Conservation (phyloP, 345 rosid species). For the Eucalyptus sp. region DNA sequence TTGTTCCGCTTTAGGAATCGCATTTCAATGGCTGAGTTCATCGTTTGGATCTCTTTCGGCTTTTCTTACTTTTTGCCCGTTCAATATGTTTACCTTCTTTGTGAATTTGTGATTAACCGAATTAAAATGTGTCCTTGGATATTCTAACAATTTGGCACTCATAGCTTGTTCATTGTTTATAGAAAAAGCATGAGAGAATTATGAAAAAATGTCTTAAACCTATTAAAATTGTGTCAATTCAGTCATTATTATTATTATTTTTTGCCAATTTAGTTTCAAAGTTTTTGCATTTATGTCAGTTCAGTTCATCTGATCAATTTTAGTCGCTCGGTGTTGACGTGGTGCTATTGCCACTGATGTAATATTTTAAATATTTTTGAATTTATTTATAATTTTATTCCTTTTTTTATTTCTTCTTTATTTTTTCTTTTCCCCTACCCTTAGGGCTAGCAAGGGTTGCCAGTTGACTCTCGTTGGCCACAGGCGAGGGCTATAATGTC, state of each 20-base stretch:
- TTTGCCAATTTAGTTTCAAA: too few species aligned
- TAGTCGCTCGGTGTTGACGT: rapidly evolving
- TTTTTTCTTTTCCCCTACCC: rapidly evolving
- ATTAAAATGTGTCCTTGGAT: not conserved
- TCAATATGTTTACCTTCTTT: not conserved
- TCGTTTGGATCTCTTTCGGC: not conserved
- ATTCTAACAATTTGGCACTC: not conserved
- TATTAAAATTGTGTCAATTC: too few species aligned
- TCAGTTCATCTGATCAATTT: too few species aligned
- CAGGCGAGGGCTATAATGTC: too few species aligned
- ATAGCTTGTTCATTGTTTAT: too few species aligned
- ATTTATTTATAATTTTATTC: too few species aligned
- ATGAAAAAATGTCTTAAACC: rapidly evolving
- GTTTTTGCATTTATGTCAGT: rapidly evolving
- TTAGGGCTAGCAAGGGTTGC: rapidly evolving
- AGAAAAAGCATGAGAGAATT: too few species aligned
- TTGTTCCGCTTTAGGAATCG: not conserved
- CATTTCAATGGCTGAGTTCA: not conserved
- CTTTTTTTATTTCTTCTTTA: too few species aligned
- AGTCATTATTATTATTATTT: too few species aligned
- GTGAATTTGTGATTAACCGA: not conserved
- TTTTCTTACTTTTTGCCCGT: not conserved
- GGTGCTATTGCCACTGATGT: rapidly evolving
- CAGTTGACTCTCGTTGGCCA: rapidly evolving
- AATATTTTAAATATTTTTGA: rapidly evolving